phyloP scores from a whole-genome alignment of 768 basidiomycete genomes.

The Kwoniella sp. region DNA sequence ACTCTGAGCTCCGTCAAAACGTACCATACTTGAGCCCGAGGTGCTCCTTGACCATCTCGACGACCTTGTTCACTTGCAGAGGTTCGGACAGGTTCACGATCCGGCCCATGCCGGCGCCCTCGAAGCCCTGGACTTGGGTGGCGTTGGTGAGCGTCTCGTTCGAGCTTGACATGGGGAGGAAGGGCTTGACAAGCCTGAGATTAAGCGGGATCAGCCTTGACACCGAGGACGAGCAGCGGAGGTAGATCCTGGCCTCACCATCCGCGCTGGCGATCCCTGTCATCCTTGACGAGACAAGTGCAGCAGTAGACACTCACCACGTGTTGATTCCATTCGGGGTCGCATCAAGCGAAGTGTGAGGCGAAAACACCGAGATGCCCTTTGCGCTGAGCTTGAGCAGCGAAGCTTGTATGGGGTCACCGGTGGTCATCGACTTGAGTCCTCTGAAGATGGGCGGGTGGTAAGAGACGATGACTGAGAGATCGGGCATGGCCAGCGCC shows the following conservation, averaged over 20 bases:
- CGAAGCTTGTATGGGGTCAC: slow-evolving; percentile 71
- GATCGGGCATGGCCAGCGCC: slow-evolving; percentile 37
- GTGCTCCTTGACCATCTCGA: slow-evolving; percentile 65
- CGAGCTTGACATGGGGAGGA: slow-evolving; percentile 12
- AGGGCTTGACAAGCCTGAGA: slow-evolving; percentile 44
- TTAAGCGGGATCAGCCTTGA: not conserved
- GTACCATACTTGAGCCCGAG: slow-evolving; percentile 61
- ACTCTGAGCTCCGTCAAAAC: slow-evolving; percentile 28
- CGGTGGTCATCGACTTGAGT: slow-evolving; percentile 70
- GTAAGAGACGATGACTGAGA: slow-evolving; percentile 43
- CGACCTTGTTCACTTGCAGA: slow-evolving; percentile 60
- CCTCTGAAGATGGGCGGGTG: slow-evolving; percentile 58
- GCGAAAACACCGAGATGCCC: slow-evolving; percentile 79
- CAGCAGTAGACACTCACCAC: slow-evolving; percentile 62
- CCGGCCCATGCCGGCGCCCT: slow-evolving; percentile 61
- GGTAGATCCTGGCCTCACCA: too few species aligned
- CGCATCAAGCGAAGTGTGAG: slow-evolving; percentile 85
- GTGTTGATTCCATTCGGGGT: slow-evolving; percentile 83
- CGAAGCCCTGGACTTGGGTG: slow-evolving; percentile 27
- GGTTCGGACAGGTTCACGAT: slow-evolving; percentile 62
- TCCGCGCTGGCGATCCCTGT: too few species aligned
- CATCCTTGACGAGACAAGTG: too few species aligned
- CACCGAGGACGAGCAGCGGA: too few species aligned
- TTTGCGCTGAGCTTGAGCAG: slow-evolving; percentile 73
- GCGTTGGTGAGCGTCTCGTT: slow-evolving; percentile 22